Percentiles rank a stretch among this genome's conserved stretches.
These are phyloP conservation scores for Hansfordia pulvinata DNA, from an alignment of 2,329 filamentous ascomycete species.

Conservation along the genomic window DNA sequence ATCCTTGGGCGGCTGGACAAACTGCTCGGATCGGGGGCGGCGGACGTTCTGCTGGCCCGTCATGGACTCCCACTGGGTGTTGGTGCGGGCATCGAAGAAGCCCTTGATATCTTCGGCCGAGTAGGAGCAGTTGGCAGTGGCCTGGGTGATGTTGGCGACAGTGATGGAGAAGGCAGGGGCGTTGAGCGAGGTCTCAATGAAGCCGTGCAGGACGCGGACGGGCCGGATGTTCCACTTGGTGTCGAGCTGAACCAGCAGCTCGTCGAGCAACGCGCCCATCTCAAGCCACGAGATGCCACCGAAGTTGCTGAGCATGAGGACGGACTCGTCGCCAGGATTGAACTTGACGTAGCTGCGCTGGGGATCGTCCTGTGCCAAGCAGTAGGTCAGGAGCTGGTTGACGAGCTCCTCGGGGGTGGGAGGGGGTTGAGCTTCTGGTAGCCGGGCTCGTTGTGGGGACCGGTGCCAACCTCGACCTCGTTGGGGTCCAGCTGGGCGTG, in stretches of 20 bases:
- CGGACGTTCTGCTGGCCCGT: slow-evolving; percentile 27
- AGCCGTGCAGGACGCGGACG: slow-evolving; percentile 44
- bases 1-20: slow-evolving; percentile 23
- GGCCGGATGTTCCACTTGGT: slow-evolving; percentile 32
- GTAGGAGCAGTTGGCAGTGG: slow-evolving; percentile 29
- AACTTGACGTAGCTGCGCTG: slow-evolving; percentile 36
- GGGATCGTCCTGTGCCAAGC: slow-evolving; percentile 40
- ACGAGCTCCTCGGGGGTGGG: slow-evolving; percentile 34
- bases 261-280: slow-evolving; percentile 38
- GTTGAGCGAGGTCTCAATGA: slow-evolving; percentile 59
- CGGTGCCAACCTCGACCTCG: slow-evolving; percentile 51
- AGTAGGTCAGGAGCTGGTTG: slow-evolving; percentile 44
- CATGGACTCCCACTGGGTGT: slow-evolving; percentile 40
- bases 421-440: slow-evolving; percentile 40
- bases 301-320: slow-evolving; percentile 44
- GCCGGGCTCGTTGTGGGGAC: slow-evolving; percentile 54
- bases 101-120: slow-evolving; percentile 39
- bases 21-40: slow-evolving; percentile 24
- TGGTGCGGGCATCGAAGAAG: slow-evolving; percentile 51
- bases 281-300: slow-evolving; percentile 45
- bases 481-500: slow-evolving; percentile 31
- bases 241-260: slow-evolving; percentile 35
- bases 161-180: slow-evolving; percentile 59
- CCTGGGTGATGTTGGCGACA: slow-evolving; percentile 42
- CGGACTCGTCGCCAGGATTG: slow-evolving; percentile 28